These are phyloP conservation scores for Oryza meridionalis DNA, from an alignment of 176 grass and related monocot genomes.

Conservation along the genomic window DNA sequence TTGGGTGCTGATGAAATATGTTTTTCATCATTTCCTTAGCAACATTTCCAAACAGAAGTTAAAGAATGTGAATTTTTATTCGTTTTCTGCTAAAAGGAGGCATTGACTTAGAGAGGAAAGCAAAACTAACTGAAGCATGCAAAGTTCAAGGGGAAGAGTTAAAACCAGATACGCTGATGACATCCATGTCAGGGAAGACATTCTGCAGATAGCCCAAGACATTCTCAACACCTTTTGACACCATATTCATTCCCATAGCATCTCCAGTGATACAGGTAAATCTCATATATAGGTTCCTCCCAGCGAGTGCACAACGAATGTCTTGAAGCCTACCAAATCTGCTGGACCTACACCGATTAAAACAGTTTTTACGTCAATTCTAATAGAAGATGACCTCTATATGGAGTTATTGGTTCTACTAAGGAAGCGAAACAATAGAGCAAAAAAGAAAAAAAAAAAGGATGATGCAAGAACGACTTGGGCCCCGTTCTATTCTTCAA, in stretches of 20 bases:
- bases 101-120: constrained; percentile 8
- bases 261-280: constrained; percentile 79
- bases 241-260: constrained; percentile 96
- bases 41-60: constrained; percentile 15
- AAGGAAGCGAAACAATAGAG: background rate
- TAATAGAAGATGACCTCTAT: constrained; percentile 2
- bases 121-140: constrained; percentile 15
- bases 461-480: background rate
- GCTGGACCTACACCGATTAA: constrained; percentile 60
- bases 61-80: background rate
- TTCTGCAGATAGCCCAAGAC: constrained; percentile 66
- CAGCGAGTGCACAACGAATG: constrained; percentile 65
- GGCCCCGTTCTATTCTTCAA: no score
- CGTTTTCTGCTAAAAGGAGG: constrained; percentile 4
- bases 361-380: constrained; percentile 28
- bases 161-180: constrained; percentile 82
- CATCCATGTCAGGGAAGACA: constrained; percentile 74
- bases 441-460: background rate
- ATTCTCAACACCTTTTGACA: constrained; percentile 85
- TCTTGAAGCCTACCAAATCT: constrained; percentile 78
- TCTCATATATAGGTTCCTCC: constrained; percentile 85
- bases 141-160: constrained; percentile 36
- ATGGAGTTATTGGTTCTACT: background rate
- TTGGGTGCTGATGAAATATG: background rate
- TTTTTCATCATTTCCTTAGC: background rate